Evolutionary conservation across 1,139 yeast species (phyloP).

Genomic region (Protomyces pachydermus): DNA sequence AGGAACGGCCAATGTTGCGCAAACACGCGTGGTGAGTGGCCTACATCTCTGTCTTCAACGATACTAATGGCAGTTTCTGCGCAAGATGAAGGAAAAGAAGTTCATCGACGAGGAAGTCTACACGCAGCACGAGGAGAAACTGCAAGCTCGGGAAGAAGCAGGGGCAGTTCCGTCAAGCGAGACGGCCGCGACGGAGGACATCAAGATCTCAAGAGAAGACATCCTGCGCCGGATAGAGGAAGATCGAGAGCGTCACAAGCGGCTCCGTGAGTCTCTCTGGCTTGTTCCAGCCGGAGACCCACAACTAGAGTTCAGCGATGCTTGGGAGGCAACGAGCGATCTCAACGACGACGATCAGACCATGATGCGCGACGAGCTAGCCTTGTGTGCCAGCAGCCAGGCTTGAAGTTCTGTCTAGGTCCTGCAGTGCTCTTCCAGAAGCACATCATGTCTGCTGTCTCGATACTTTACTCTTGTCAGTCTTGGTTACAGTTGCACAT

Average conservation of each 20-base stretch:
- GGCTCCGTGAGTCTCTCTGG: constrained; percentile 73
- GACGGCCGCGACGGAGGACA: constrained; percentile 2
- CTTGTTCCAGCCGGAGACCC: constrained; percentile 49
- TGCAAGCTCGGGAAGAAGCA: constrained; percentile 30
- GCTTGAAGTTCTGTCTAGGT: not conserved
- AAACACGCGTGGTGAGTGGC: constrained; percentile 37
- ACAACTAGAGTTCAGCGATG: constrained; percentile 54
- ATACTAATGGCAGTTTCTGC: constrained; percentile 6
- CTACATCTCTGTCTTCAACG: not conserved
- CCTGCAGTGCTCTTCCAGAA: too few species aligned
- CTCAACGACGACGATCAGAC: constrained; percentile 50
- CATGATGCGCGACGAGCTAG: constrained; percentile 23
- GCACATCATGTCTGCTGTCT: too few species aligned
- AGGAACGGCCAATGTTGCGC: constrained; percentile 48
- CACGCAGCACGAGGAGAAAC: constrained; percentile 24
- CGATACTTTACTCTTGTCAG: too few species aligned
- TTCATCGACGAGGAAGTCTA: constrained; percentile 29
- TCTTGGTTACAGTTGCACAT: too few species aligned
- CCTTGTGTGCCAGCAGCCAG: constrained; percentile 5
- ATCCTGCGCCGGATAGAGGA: constrained; percentile 76
- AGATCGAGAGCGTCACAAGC: constrained; percentile 70
- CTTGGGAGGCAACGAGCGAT: constrained; percentile 52
- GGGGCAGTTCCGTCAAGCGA: not conserved
- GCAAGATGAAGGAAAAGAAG: constrained; percentile 31
- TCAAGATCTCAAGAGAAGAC: constrained; percentile 37